Evolutionary conservation across 2,329 filamentous ascomycete genomes (phyloP).

Genomic region (Colletotrichum tabaci): DNA sequence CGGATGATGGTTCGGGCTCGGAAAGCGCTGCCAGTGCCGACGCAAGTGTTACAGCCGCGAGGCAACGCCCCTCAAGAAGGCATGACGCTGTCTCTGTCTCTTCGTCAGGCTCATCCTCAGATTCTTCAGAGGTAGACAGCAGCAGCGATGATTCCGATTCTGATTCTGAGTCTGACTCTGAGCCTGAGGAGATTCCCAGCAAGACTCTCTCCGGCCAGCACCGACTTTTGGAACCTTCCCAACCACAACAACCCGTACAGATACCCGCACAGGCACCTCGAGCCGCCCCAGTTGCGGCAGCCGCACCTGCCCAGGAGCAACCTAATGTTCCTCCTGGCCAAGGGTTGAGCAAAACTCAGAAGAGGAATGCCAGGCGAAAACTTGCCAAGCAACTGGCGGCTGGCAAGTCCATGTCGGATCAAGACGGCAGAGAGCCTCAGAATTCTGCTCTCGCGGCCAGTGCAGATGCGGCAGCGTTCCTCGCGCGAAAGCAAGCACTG

Average conservation of each 20-base stretch:
- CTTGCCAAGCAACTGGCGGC: conserved; percentile 50
- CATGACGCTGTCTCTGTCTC: conserved; percentile 1
- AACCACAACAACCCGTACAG: conserved; percentile 10
- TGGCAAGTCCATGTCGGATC: not conserved
- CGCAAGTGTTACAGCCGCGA: conserved; percentile 2
- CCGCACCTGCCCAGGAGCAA: conserved; percentile 30
- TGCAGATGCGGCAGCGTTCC: conserved; percentile 48
- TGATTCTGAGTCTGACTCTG: conserved; percentile 48
- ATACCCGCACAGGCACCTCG: conserved; percentile 21
- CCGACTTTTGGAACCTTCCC: conserved; percentile 1
- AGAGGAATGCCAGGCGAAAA: conserved; percentile 66
- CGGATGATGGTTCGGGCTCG: conserved; percentile 31
- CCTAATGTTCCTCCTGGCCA: conserved; percentile 50
- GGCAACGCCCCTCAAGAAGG: not conserved
- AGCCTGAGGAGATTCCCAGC: conserved; percentile 55
- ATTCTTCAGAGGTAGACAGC: conserved; percentile 24
- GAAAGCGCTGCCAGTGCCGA: conserved; percentile 39
- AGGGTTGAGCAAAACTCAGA: conserved; percentile 62
- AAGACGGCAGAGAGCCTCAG: not conserved
- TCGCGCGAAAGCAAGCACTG: conserved; percentile 59
- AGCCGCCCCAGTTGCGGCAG: conserved; percentile 22
- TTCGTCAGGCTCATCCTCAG: conserved; percentile 31
- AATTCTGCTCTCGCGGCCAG: not conserved
- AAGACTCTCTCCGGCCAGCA: conserved; percentile 44
- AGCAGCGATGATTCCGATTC: conserved; percentile 46